Evolutionary conservation across 2,329 filamentous ascomycete genomes (phyloP), one percentile per base, ranked within the genome.

Genomic region (Aureobasidium uvarum): DNA sequence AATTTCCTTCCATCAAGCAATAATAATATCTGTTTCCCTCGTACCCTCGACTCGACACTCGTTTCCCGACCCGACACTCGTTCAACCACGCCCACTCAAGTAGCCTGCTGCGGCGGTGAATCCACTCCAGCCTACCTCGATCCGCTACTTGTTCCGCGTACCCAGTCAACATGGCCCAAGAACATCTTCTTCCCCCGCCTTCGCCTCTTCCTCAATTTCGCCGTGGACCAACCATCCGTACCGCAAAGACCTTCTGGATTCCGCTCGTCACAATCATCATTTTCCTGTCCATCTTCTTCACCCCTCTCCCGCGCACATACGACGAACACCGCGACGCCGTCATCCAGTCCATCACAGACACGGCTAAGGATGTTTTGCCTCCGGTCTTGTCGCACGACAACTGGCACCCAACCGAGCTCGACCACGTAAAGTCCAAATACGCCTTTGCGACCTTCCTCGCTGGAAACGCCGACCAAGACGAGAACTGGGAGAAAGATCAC

Each of bases 361-460:
- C 64, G 2, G 66, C 58, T 5, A 64, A 64, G 45, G 43, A 39
- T n/a, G 38, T 48, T 36, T 20, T 50, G 31, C 63, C 55, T 14
- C 54, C 62, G 43, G 33, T 23, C 1, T 33, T 48, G 16, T 33
- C 31, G 13, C 25, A 46, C 33, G 51, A 63, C 38, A 39, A 41
- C 28, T 56, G 51, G 58, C 48, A 56, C 5, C 65, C 56, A 14
- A 36, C 41, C 31, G 51, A 41, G 13, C 41, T 68, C 18, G 50
- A 43, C 7, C 52, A 58, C 10, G 64, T 68, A 43, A 64, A 66
- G 33, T 45, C 66, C 23, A 66, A 66, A 23, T 60, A 74, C 56
- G 73, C 73, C 10, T 74, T 71, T 50, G 72, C 70, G 1, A 74
- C 73, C 5, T 73, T 74, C 56, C 65, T 74, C 5, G 69, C 71